Base-by-base conservation (phyloP, 1,139 yeast genomes). In the Candida sp. region DNA sequence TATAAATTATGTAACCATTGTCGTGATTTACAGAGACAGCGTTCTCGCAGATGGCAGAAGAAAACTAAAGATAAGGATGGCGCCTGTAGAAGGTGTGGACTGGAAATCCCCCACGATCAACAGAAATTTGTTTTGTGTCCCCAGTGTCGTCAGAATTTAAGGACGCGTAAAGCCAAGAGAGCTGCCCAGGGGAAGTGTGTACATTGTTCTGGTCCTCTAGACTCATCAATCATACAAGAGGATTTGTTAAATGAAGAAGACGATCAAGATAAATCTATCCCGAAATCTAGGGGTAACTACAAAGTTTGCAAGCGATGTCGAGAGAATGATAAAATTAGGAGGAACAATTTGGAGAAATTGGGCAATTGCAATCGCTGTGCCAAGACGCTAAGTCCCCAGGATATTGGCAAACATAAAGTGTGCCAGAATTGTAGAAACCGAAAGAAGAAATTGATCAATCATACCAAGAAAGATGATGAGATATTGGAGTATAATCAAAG, bases 321-420 rank as follows among this genome's bases (percentile, higher is more conserved):
- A 46, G 78, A 73, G 43, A 81, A 79, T 51, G 87, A 82, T 54
- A 79, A 77, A 54, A 64, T 76, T 40, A 66, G 87, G 49, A 60
- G 87, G 46, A 68, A 77, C 32, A 75, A 74, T 44, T 61, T 81
- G 46, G 87, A 81, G 53, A 73, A 72, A 48, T 63, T 72, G 56
- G 86, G 86, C 4, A 73, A 77, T 44, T 82, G 87, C 55, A 81
- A 81, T 54, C 67, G 87, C 38, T 82, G 87, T 60, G 82, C 84
- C 5, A 68, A 68, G 48, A 65, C 70, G 0, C 60, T 81, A 49
- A 66, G 61, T 27, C 64, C 69, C 3, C 67, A 59, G 5, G 81
- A 75, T 44, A 67, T 72, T 40, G 77, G 77, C 29, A 72, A 69
- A 38, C 82, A 77, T 52, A 82, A 82, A 58, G 82, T 80, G 22